Conservation (phyloP, 116 monocot genomes). For the Cymodocea nodosa region DNA sequence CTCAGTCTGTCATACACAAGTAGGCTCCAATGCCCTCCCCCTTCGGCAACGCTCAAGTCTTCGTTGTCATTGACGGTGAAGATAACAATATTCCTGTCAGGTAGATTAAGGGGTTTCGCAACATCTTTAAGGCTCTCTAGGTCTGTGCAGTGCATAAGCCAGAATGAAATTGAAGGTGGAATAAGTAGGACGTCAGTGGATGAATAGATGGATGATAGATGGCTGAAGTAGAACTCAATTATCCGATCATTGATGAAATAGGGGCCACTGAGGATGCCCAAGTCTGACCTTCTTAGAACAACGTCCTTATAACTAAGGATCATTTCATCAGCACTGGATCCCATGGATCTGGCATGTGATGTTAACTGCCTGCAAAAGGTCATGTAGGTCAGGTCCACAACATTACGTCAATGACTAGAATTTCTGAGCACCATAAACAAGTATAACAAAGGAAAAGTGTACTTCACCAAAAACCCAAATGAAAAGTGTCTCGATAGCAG, state of each 20-base stretch:
- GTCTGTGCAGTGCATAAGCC: slow-evolving; percentile 35
- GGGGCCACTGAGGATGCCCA: slow-evolving; percentile 35
- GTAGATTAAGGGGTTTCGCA: slow-evolving; percentile 24
- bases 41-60: slow-evolving; percentile 29
- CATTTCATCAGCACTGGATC: slow-evolving; percentile 20
- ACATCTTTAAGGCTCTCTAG: slow-evolving; percentile 15
- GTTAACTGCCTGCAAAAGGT: too few species aligned
- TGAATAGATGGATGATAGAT: slow-evolving; percentile 7
- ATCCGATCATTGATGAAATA: slow-evolving; percentile 27
- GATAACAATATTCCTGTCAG: slow-evolving; percentile 14
- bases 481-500: too few species aligned
- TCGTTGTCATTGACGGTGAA: slow-evolving; percentile 53
- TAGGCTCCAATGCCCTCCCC: slow-evolving; percentile 59
- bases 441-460: too few species aligned
- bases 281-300: slow-evolving; percentile 35
- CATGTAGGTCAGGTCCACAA: too few species aligned
- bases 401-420: too few species aligned
- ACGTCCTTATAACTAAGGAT: slow-evolving; percentile 41
- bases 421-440: too few species aligned
- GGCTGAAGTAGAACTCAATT: slow-evolving; percentile 35
- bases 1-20: slow-evolving; percentile 17
- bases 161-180: slow-evolving; percentile 47
- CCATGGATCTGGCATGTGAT: too few species aligned
- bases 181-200: slow-evolving; percentile 25
- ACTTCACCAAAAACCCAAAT: too few species aligned